phyloP scores from a whole-genome alignment of 192 early-diverging fungal genomes.

The Paraglomus brasilianum region DNA sequence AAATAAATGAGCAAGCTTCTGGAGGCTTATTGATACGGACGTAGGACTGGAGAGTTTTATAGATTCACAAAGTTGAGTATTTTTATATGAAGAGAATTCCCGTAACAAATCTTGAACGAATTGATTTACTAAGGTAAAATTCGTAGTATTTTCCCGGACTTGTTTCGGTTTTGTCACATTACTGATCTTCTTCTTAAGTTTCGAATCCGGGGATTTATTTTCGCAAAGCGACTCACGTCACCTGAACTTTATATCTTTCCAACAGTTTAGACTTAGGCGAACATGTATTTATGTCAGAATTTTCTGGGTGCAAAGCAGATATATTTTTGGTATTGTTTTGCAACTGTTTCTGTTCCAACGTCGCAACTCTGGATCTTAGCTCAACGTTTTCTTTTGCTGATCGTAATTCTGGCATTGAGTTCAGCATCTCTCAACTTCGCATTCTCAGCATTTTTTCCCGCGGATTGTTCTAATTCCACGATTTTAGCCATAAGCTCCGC shows the following conservation, averaged over 20 bases:
- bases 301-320: too few relatives aligned
- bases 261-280: too few relatives aligned
- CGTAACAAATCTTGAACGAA: conserved; percentile 23
- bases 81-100: background rate
- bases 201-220: background rate
- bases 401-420: too few relatives aligned
- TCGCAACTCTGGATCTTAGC: background rate
- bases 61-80: background rate
- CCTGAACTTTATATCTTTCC: too few relatives aligned
- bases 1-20: conserved; percentile 24
- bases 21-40: background rate
- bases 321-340: conserved; percentile 22
- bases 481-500: conserved; percentile 12
- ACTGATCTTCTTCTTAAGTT: conserved; percentile 7
- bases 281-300: too few relatives aligned
- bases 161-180: conserved; percentile 8
- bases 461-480: background rate
- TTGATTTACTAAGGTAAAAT: conserved; percentile 2
- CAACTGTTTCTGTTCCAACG: conserved; percentile 15
- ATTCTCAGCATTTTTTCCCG: too few relatives aligned
- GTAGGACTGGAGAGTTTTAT: conserved; percentile 2
- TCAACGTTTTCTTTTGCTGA: background rate
- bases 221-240: too few relatives aligned
- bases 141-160: background rate
- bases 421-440: too few relatives aligned